phyloP scores from a whole-genome alignment of 2,329 filamentous ascomycete species.

The Colletotrichum agaves region DNA sequence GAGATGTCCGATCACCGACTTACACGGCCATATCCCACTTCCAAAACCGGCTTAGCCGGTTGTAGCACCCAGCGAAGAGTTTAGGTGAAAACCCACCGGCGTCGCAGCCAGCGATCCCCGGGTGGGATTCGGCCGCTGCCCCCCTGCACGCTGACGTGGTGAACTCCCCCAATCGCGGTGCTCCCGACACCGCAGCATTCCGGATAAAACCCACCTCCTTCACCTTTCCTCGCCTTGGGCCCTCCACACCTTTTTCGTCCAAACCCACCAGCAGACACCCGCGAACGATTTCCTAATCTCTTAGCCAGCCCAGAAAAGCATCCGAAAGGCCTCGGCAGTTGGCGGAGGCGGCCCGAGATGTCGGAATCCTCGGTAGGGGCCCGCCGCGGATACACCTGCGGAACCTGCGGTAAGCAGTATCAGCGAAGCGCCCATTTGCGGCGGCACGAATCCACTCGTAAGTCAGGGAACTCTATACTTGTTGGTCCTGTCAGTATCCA shows the following conservation, averaged over 20 bases:
- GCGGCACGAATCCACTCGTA: constrained; percentile 43
- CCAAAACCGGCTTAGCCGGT: constrained; percentile 9
- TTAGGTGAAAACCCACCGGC: constrained; percentile 27
- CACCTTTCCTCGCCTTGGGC: neutral
- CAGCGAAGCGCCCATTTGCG: constrained; percentile 43
- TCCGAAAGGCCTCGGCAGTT: neutral
- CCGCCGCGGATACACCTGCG: constrained; percentile 31
- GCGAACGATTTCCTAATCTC: neutral
- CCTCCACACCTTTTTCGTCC: neutral
- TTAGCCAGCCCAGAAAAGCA: neutral
- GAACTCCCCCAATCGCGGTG: neutral
- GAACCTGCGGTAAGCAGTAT: constrained; percentile 42
- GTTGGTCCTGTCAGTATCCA: neutral
- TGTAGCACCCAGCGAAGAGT: neutral
- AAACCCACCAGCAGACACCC: constrained; percentile 10
- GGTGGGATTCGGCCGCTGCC: constrained; percentile 25
- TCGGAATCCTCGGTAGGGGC: constrained; percentile 7
- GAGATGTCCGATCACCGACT: neutral
- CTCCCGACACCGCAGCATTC: neutral
- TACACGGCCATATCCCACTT: neutral
- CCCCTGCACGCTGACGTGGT: neutral
- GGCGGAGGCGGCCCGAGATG: constrained; percentile 7
- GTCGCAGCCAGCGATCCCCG: neutral
- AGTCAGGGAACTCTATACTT: constrained; percentile 13
- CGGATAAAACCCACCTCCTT: constrained; percentile 37